Base-by-base conservation (phyloP, 345 rosid species). In the Camelina sativa region DNA sequence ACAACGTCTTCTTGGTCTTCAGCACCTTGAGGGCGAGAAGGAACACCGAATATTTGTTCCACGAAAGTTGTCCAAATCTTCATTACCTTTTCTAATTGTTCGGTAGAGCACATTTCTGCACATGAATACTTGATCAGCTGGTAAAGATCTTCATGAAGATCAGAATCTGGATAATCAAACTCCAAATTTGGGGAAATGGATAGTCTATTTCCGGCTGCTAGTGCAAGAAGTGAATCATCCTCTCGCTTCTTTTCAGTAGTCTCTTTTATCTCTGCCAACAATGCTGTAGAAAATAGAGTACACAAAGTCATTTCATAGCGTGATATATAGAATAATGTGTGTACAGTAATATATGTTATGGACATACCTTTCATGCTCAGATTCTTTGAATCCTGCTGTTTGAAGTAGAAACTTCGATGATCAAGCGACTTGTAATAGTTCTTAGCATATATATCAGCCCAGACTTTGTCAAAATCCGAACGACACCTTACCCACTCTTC, bases 401-500 rank as follows among this genome's bases (percentile, higher is more conserved):
- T 92, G 82, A 92, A 90, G 83, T 89, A 92, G 90, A 92, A 90
- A 78, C 98, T 92, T 15, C 93, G 89, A 69, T 92, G 98, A 79
- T 92, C 98, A 46, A 88, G 93, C 15, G 97, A 92, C 78, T 92
- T 92, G 79, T 92, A 91, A 72, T 92, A 87, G 71, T 92, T 92
- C 79, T 92, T 92, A n/a, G 93, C 75, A 83, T 92, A 90, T 65
- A 92, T 87, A 67, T 90, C 97, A 46, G 96, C 93, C 98, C 98
- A 92, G 63, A 90, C 93, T 84, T 92, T 90, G 76, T 89, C 88
- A 74, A 89, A 92, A 74, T 92, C 98, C 60, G 88, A 75, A 60
- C 93, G 98, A 74, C 98, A 92, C 71, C 86, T 89, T 38, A 89
- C 91, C 97, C 97, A 92, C 71, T 90, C 97, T 73, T 92, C 98